A percentile compares a stretch with the other conserved stretches of the same genome.
phyloP scores from a whole-genome alignment of 2,329 filamentous ascomycete species.

The Fusarium sp. region DNA sequence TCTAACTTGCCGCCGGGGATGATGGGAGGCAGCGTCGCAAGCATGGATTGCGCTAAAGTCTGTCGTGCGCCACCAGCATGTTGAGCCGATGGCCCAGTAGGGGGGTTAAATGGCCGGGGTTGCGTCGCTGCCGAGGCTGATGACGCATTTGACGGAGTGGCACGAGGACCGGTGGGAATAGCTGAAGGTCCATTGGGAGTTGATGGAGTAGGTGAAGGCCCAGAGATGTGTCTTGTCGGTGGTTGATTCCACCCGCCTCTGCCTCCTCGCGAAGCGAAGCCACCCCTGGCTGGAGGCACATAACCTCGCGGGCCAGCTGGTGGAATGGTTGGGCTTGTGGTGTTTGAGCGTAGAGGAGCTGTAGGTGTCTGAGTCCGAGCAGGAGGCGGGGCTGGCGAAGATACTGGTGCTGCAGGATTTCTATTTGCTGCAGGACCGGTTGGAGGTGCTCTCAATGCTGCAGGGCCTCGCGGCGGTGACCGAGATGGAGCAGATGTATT shows the following conservation, averaged over 20 bases:
- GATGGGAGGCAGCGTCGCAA: slow-evolving; percentile 64
- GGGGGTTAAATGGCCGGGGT: slow-evolving; percentile 66
- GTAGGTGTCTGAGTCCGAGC: slow-evolving; percentile 53
- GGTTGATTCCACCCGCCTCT: slow-evolving; percentile 60
- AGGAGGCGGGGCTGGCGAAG: slow-evolving; percentile 51
- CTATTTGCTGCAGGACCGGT: slow-evolving; percentile 57
- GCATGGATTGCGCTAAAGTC: slow-evolving; percentile 64
- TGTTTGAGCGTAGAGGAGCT: slow-evolving; percentile 53
- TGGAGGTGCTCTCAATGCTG: slow-evolving; percentile 64
- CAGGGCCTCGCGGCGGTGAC: slow-evolving; percentile 68
- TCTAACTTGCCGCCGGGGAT: slow-evolving; percentile 68
- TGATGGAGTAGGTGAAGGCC: slow-evolving; percentile 55
- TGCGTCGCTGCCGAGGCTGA: slow-evolving; percentile 57
- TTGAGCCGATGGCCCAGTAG: slow-evolving; percentile 65
- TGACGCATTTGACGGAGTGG: slow-evolving; percentile 48
- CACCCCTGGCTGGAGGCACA: slow-evolving; percentile 58
- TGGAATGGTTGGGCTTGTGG: slow-evolving; percentile 61
- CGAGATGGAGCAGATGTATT: slow-evolving; percentile 48
- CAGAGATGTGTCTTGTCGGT: slow-evolving; percentile 51
- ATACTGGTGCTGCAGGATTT: slow-evolving; percentile 55
- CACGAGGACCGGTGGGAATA: slow-evolving; percentile 64
- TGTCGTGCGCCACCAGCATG: slow-evolving; percentile 55
- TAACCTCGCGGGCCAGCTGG: slow-evolving; percentile 69
- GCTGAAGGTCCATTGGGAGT: slow-evolving; percentile 54
- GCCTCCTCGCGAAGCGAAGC: slow-evolving; percentile 59